Base-by-base conservation (phyloP, 768 basidiomycete genomes). In the Rhodotorula paludigena region DNA sequence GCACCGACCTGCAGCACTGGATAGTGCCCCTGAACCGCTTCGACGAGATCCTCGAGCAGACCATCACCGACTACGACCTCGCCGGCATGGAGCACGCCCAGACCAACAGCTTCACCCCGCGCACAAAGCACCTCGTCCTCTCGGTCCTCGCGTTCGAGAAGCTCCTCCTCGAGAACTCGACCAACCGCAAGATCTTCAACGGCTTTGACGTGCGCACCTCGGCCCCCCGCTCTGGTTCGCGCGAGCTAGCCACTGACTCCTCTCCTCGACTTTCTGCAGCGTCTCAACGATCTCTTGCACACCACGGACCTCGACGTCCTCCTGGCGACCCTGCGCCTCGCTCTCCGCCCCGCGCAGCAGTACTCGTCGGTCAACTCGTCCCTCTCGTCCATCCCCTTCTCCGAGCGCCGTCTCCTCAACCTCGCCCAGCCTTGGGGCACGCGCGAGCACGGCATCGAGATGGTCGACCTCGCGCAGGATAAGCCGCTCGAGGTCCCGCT, bases 1-100 rank as follows among this genome's bases (percentile, higher is more conserved):
- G 96, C 69, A 92, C 92, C 63, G 96, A 99, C 82, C 84, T 99
- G 68, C 92, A 96, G 80, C 86, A 89, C 63, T 99, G 96, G 96
- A 86, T 91, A 78, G 87, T 87, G 77, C 90, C 93, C 64, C 85
- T 99, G 55, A 94, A 99, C 83, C 89, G 89, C 77, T 92, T 99
- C 77, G 96, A 99, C 81, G 81, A 82, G 66, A 85, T 96, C 71
- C 83, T 98, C 73, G 92, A 89, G 76, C 85, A 85, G 47, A 82
- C 87, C 73, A 88, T 96, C 77, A 82, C 82, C 67, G 86, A 88
- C 78, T 94, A 98, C 78, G 86, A 89, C 60, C 83, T 98, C 68
- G 87, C 89, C 78, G 86, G 66, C 45, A 68, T 63, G 57, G 32
- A 52, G 58, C 68, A 87, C 74, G 81, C 91, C 8, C 94, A 98